These are phyloP conservation scores for Pontederia crassipes DNA, from an alignment of 176 grass and related monocot species.

Conservation along the genomic window DNA sequence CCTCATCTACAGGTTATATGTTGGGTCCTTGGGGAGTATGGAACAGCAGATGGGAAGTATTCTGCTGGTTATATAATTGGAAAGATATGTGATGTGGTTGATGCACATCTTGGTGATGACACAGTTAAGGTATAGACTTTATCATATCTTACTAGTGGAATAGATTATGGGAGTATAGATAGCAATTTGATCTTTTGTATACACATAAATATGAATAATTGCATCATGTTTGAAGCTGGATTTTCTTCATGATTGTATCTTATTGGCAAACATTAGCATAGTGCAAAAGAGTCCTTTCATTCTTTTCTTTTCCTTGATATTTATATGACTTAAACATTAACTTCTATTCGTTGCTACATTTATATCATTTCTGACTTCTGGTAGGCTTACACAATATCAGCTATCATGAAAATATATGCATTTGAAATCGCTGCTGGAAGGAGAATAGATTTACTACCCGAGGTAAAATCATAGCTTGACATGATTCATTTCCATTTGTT, in stretches of 20 bases:
- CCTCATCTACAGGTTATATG: constrained; percentile 72
- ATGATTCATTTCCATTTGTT: too few species aligned
- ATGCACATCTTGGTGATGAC: constrained; percentile 87
- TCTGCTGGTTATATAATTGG: constrained; percentile 83
- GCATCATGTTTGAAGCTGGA: too few species aligned
- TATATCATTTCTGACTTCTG: constrained; percentile 18
- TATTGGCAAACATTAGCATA: too few species aligned
- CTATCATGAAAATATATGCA: constrained; percentile 89
- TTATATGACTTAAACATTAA: not conserved
- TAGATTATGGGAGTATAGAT: not conserved
- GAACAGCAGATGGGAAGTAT: constrained; percentile 84
- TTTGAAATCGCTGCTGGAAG: constrained; percentile 86
- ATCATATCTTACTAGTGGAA: not conserved
- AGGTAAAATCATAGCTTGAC: constrained; percentile 39
- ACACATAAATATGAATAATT: not conserved
- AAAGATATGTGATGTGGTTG: constrained; percentile 88
- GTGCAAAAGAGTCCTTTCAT: too few species aligned
- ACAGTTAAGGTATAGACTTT: constrained; percentile 61
- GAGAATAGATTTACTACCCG: constrained; percentile 72
- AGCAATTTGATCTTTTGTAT: not conserved
- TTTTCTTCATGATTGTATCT: too few species aligned
- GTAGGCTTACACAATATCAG: constrained; percentile 88
- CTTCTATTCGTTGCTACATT: not conserved
- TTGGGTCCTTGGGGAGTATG: constrained; percentile 99
- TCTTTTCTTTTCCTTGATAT: too few species aligned